phyloP scores from a whole-genome alignment of 768 basidiomycete species.

The Trametopsis cervina region DNA sequence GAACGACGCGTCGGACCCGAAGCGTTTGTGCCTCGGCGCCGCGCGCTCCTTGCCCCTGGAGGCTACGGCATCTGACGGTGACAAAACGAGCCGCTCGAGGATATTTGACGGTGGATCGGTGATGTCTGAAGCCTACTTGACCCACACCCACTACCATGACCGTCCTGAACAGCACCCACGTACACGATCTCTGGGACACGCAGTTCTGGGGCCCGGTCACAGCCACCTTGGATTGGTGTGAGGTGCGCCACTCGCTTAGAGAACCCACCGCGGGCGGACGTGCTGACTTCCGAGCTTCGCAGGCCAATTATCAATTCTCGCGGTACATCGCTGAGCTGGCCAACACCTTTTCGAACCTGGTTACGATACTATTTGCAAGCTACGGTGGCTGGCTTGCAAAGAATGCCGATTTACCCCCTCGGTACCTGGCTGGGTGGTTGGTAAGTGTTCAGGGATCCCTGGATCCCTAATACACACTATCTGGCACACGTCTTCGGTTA shows the following conservation, averaged over 20 bases:
- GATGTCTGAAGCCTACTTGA: too few relatives aligned
- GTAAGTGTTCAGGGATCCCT: slow-evolving; percentile 17
- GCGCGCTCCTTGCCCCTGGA: too few relatives aligned
- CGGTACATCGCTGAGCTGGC: slow-evolving; percentile 71
- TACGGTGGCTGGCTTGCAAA: slow-evolving; percentile 34
- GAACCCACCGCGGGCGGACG: too few relatives aligned
- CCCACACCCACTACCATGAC: slow-evolving; percentile 11
- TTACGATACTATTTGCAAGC: slow-evolving; percentile 30
- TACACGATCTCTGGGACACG: slow-evolving; percentile 2
- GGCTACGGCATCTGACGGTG: too few relatives aligned
- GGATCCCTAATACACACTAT: too few relatives aligned
- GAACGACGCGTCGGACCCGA: too few relatives aligned
- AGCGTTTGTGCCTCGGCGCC: too few relatives aligned
- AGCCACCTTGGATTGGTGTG: slow-evolving; percentile 70
- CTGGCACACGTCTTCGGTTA: neutral
- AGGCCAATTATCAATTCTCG: slow-evolving; percentile 76
- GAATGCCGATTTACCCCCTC: slow-evolving; percentile 28
- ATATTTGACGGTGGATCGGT: too few relatives aligned
- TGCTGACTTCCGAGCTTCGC: slow-evolving; percentile 9
- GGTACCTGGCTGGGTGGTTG: slow-evolving; percentile 27
- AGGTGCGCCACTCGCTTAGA: too few relatives aligned
- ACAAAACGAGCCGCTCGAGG: too few relatives aligned
- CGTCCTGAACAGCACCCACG: slow-evolving; percentile 3
- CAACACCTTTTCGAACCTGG: slow-evolving; percentile 65
- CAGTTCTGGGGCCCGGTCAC: slow-evolving; percentile 57